These are phyloP conservation scores for Lipomyces kockii DNA, from an alignment of 805 yeast species.

Conservation along the genomic window DNA sequence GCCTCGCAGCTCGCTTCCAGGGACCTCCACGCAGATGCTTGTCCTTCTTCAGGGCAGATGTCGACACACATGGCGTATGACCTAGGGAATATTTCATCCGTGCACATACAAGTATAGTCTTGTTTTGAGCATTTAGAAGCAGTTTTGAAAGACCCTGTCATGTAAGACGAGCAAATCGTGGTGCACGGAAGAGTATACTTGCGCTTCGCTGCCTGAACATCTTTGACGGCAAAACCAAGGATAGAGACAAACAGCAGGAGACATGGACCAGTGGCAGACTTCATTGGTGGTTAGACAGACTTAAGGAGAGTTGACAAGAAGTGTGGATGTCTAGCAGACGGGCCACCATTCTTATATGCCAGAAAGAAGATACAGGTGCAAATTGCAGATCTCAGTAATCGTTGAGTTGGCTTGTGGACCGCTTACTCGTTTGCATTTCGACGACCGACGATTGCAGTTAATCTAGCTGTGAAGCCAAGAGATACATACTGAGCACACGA, in stretches of 20 bases:
- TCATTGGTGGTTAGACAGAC: background rate
- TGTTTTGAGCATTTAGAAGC: background rate
- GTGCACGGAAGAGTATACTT: background rate
- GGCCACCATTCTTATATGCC: background rate
- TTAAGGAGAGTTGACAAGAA: background rate
- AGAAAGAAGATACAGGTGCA: background rate
- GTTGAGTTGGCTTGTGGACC: too few relatives aligned
- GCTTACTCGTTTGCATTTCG: too few relatives aligned
- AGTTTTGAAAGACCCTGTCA: conserved; percentile 10
- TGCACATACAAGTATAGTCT: conserved; percentile 25
- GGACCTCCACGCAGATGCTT: conserved; percentile 12
- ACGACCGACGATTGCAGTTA: too few relatives aligned
- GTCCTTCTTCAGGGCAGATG: conserved; percentile 13
- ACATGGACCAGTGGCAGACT: background rate
- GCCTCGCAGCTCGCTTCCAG: conserved; percentile 13
- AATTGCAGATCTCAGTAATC: too few relatives aligned
- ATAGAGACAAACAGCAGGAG: background rate
- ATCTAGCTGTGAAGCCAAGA: too few relatives aligned
- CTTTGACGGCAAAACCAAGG: background rate
- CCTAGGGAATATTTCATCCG: conserved; percentile 17
- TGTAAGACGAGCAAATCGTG: background rate
- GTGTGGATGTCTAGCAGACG: background rate
- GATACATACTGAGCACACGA: too few relatives aligned
- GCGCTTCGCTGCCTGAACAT: background rate
- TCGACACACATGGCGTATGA: conserved; percentile 25